phyloP scores from a whole-genome alignment of 2,329 filamentous ascomycete genomes.

The Phaeoacremonium minimum region DNA sequence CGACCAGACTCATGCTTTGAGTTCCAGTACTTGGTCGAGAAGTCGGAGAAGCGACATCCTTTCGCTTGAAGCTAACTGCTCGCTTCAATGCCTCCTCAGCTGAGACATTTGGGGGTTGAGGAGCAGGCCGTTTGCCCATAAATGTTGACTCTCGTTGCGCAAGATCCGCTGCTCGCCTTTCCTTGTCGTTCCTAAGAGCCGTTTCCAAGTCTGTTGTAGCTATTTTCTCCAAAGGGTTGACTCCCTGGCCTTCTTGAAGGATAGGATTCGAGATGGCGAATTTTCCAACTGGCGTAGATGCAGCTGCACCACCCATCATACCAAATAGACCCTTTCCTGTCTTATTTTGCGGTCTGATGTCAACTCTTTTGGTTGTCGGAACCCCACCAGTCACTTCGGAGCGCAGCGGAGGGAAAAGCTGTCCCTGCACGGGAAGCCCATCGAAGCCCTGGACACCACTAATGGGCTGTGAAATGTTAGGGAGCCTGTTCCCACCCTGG shows the following conservation, averaged over 20 bases:
- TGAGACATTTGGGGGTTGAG: slow-evolving; percentile 26
- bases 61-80: slow-evolving; percentile 30
- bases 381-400: too few species aligned
- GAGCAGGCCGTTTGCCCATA: slow-evolving; percentile 28
- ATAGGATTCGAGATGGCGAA: slow-evolving; percentile 47
- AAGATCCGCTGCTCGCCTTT: slow-evolving; percentile 32
- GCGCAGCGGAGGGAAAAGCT: slow-evolving; percentile 36
- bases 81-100: slow-evolving; percentile 26
- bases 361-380: slow-evolving; percentile 14
- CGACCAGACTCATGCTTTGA: slow-evolving; percentile 20
- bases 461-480: slow-evolving; percentile 29
- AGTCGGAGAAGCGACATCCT: slow-evolving; percentile 25
- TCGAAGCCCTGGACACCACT: slow-evolving; percentile 29
- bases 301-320: slow-evolving; percentile 15
- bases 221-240: slow-evolving; percentile 38
- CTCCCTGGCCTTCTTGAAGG: slow-evolving; percentile 27
- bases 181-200: slow-evolving; percentile 40
- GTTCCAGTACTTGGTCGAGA: slow-evolving; percentile 13
- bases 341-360: slow-evolving; percentile 10
- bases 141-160: slow-evolving; percentile 22
- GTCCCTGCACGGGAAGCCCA: slow-evolving; percentile 31
- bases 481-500: too few species aligned
- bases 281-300: slow-evolving; percentile 28
- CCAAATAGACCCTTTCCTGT: slow-evolving; percentile 22
- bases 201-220: slow-evolving; percentile 45